Evolutionary conservation across 2,329 filamentous ascomycete genomes (phyloP).

Genomic region (Aureobasidium sp.): DNA sequence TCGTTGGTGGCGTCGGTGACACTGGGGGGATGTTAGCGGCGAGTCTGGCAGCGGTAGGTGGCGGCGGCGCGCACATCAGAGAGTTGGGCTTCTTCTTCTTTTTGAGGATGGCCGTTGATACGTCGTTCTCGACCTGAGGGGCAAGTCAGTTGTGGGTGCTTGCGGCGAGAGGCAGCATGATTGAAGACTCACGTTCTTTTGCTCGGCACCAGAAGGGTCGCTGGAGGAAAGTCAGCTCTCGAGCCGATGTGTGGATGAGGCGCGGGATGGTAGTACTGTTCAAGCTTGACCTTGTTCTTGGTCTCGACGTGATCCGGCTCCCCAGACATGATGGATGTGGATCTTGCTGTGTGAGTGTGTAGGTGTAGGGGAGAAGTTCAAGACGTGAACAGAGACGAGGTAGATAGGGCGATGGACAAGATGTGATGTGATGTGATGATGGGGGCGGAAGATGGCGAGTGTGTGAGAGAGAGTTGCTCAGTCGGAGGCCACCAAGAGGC

Average conservation of each 20-base stretch:
- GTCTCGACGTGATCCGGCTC: conserved; percentile 39
- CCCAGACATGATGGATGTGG: conserved; percentile 38
- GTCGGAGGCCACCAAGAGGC: not conserved
- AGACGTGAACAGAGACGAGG: not conserved
- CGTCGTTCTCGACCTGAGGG: conserved; percentile 68
- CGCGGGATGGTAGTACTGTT: conserved; percentile 31
- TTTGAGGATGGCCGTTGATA: conserved; percentile 92
- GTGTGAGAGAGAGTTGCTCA: not conserved
- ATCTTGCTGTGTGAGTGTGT: conserved; percentile 5
- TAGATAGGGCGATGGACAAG: conserved; percentile 9
- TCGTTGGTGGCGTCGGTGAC: conserved; percentile 98
- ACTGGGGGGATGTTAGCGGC: conserved; percentile 42
- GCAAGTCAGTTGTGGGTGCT: conserved; percentile 23
- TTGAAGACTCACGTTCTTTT: conserved; percentile 62
- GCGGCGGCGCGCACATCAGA: conserved; percentile 64
- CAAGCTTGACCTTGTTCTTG: conserved; percentile 44
- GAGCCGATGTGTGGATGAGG: conserved; percentile 17
- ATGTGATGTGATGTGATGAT: conserved; percentile 1
- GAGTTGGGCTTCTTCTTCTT: conserved; percentile 99
- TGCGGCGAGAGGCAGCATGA: not conserved
- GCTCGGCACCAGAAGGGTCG: conserved; percentile 82
- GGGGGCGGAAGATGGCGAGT: conserved; percentile 9
- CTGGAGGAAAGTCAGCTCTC: conserved; percentile 51
- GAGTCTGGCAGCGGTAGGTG: not conserved
- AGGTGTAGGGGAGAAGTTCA: not conserved